Base-by-base conservation (phyloP, 495 filamentous ascomycete species). In the Neurospora sp. region DNA sequence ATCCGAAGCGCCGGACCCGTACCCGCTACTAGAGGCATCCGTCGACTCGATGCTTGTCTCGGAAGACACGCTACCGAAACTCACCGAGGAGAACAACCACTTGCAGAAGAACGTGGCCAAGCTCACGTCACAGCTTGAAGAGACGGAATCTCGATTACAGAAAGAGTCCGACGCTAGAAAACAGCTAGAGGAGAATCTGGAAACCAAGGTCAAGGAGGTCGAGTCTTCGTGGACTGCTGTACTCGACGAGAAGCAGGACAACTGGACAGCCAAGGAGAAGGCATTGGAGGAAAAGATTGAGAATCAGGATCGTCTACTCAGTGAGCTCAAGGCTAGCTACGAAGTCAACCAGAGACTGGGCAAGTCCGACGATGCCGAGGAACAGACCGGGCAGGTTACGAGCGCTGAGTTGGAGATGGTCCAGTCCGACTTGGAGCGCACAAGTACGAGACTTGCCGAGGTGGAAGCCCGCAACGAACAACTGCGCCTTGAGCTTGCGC, bases 381-480 rank as follows among this genome's bases (percentile, higher is more conserved):
- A 87, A 37, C 79, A 83, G 39, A 86, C 85, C 7, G 88, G 85
- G 0, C 88, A 90, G 69, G 92, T 94, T 72, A 91, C 90, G 8
- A 93, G 89, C 77, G 96, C 96, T 17, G 96, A 98, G 83, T 83
- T 99, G 73, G 96, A 99, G 76, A 92, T 99, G 82, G 89, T 97
- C 28, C 90, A 91, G 77, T 91, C 94, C 1, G 96, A 98, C 79
- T 81, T 99, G 38, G 96, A 99, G 77, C 91, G 93, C 78, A 94
- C 94, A 10, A 97, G 91, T 74, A 82, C 93, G 39, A 85, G 96
- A 54, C 85, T 98, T 45, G 94, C 94, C 38, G 94, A 99, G 75
- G 89, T 97, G 38, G 95, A 98, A 82, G 92, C 93, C 36, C 89
- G 95, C 70, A 99, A 99, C 78, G 96, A 99, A 80, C 94, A 97